Evolutionary conservation across 768 basidiomycete genomes (phyloP).

Genomic region (Leccinellum luteum): DNA sequence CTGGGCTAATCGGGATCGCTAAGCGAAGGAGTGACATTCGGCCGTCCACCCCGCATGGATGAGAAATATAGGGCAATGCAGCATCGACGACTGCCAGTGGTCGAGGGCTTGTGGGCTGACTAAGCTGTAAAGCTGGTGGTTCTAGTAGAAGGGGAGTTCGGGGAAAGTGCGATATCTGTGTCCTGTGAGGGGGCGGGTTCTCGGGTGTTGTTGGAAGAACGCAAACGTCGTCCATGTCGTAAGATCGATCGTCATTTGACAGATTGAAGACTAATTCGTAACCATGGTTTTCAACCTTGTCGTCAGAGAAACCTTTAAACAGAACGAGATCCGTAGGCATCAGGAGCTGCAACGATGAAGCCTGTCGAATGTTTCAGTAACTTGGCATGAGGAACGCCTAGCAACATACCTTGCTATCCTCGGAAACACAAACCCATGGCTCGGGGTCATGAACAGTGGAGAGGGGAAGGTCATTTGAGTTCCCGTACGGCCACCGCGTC

Average conservation of each 20-base stretch:
- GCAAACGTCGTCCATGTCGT: neutral
- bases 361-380: slow-evolving; percentile 16
- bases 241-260: slow-evolving; percentile 7
- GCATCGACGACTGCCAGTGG: neutral
- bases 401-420: slow-evolving; percentile 16
- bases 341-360: slow-evolving; percentile 12
- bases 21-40: slow-evolving; percentile 33
- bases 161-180: neutral
- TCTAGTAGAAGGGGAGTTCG: neutral
- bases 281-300: neutral
- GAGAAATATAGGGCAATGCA: slow-evolving; percentile 26
- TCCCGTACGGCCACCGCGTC: slow-evolving; percentile 34
- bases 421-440: slow-evolving; percentile 19
- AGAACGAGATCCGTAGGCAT: slow-evolving; percentile 20
- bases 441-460: slow-evolving; percentile 13
- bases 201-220: slow-evolving; percentile 34
- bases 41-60: slow-evolving; percentile 42
- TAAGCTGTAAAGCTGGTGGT: neutral
- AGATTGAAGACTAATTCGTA: slow-evolving; percentile 8
- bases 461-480: slow-evolving; percentile 2
- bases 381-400: neutral
- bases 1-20: slow-evolving; percentile 37
- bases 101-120: neutral
- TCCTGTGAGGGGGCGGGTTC: slow-evolving; percentile 18
- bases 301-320: slow-evolving; percentile 6